Evolutionary conservation across 192 early-diverging fungal genomes (phyloP).

Genomic region (Rhizophagus clarus): DNA sequence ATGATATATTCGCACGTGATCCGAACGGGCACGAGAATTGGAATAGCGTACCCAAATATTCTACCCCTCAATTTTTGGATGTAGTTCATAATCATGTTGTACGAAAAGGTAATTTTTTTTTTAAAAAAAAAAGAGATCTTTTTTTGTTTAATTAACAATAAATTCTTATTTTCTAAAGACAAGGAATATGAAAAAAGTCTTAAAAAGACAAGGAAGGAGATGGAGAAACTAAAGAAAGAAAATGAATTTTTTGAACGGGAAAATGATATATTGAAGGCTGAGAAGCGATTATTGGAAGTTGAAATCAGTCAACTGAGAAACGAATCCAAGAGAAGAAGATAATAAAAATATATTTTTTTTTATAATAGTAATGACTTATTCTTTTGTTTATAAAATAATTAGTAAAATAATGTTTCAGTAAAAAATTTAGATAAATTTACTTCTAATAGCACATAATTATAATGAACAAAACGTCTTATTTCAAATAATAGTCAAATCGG

Average conservation of each 20-base stretch:
- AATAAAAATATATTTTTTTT: no score
- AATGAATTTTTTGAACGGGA: not conserved
- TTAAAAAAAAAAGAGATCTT: not conserved
- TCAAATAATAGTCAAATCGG: no score
- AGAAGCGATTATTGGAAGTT: not conserved
- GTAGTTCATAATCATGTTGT: no score
- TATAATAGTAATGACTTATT: no score
- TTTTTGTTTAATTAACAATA: no score
- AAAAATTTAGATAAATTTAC: no score
- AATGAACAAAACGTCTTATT: no score
- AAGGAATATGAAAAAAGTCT: not conserved
- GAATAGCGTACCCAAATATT: not conserved
- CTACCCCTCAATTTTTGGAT: no score
- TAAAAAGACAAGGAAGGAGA: not conserved
- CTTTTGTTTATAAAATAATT: no score
- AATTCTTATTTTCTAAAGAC: not conserved
- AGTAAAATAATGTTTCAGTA: no score
- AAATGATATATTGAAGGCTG: not conserved
- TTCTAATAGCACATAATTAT: no score
- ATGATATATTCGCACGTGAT: not conserved
- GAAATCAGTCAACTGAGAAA: not conserved
- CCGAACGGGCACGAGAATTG: no score
- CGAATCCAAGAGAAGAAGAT: not conserved
- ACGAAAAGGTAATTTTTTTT: not conserved
- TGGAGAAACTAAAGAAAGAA: not conserved